These are phyloP conservation scores for Hebeloma cylindrosporum DNA, from an alignment of 768 basidiomycete species.

Conservation along the genomic window DNA sequence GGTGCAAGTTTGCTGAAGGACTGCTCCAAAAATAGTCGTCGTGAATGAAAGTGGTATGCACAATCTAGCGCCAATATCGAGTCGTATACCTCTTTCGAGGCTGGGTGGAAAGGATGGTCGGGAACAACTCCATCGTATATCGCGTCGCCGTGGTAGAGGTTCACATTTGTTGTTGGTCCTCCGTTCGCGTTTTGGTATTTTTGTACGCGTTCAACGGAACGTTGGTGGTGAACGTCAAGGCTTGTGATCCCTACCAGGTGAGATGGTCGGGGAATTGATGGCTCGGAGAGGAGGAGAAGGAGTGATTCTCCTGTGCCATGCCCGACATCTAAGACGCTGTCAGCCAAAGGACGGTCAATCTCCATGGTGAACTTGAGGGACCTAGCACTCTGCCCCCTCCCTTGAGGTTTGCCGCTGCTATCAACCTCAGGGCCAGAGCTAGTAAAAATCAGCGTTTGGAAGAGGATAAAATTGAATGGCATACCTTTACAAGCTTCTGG, in stretches of 20 bases:
- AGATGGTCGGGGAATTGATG: conserved; percentile 45
- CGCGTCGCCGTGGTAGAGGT: conserved; percentile 51
- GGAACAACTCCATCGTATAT: conserved; percentile 32
- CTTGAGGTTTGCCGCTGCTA: conserved; percentile 41
- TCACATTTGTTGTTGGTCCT: conserved; percentile 31
- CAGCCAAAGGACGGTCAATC: too few species aligned
- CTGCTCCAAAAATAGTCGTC: conserved; percentile 52
- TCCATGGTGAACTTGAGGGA: conserved; percentile 29
- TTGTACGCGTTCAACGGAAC: conserved; percentile 43
- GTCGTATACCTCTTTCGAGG: conserved; percentile 36
- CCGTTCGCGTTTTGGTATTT: conserved; percentile 21
- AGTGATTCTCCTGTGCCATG: conserved; percentile 70
- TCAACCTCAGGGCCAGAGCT: conserved; percentile 52
- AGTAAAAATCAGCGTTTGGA: not conserved
- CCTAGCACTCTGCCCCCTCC: conserved; percentile 53
- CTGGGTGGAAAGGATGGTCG: conserved; percentile 47
- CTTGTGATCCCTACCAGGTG: conserved; percentile 59
- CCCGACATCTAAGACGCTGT: conserved; percentile 73
- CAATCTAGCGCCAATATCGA: conserved; percentile 64
- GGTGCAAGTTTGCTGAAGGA: conserved; percentile 42
- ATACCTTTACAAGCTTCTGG: conserved; percentile 63
- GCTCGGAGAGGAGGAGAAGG: conserved; percentile 49
- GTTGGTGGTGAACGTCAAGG: conserved; percentile 45
- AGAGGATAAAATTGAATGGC: not conserved
- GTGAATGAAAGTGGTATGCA: conserved; percentile 65